Base-by-base conservation (phyloP, 768 basidiomycete species). In the Macrolepiota dolichaula region DNA sequence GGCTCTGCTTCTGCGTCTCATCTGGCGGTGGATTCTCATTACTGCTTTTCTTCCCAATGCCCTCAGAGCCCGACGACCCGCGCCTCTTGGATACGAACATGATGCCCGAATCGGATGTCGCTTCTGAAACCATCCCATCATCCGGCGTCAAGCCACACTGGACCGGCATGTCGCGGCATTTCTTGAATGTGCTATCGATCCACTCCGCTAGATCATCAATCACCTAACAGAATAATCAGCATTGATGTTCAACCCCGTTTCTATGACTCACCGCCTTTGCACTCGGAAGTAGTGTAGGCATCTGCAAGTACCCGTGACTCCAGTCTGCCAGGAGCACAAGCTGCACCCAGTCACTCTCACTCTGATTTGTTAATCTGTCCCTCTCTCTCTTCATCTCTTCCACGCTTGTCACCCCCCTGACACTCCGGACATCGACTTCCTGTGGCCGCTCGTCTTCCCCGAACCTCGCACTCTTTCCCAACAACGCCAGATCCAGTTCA, bases 221-320 rank as follows among this genome's bases (percentile, higher is more conserved):
- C 22, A 88, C 90, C 67, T 79, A 63, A 15, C 15, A 27, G 54
- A 32, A 24, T 29, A 38, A n/a, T 67, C 29, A 64, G 58, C 51
- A 15, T 44, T 44, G 42, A 19, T 44, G 5, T 44, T 19, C 47
- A 32, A 5, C 12, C 25, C 29, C 6, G 36, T 17, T 25, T 24
- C 17, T 7, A 51, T 57, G 27, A 68, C 80, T 66, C 68, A 81
- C 82, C 59, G 82, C 84, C 69, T 81, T 84, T 15, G 91, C 93
- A 67, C 96, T 94, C 44, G 74, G 77, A 85, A 99, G 91, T 66
- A 98, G 73, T 24, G 84, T 77, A 40, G 89, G 83, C 96, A 99
- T 99, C 77, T 97, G 96, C 67, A 96, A 81, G 76, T 94, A 98
- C 38, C 94, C 96, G 73, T 97, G 95, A 67, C 92, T 94, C 97